Percentiles rank a stretch among this genome's conserved stretches.
Conservation (phyloP, 352 stramenopile species). For the Phytophthora syringae region DNA sequence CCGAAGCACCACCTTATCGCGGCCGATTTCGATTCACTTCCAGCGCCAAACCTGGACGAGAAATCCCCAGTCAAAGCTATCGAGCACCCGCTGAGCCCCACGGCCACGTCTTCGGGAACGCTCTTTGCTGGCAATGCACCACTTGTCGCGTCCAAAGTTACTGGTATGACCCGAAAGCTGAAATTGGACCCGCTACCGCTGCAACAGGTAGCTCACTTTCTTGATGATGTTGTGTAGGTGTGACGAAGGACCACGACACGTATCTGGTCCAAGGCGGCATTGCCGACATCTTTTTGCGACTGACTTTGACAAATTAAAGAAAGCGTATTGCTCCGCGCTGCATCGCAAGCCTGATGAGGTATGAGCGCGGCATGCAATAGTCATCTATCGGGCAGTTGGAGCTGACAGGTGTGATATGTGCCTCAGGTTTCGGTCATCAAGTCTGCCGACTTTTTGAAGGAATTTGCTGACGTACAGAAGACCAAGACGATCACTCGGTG, state of each 20-base stretch:
- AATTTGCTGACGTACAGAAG: slow-evolving; percentile 78
- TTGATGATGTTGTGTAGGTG: slow-evolving; percentile 39
- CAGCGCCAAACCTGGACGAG: slow-evolving; percentile 65
- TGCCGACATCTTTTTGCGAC: slow-evolving; percentile 93
- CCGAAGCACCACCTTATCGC: slow-evolving; percentile 89
- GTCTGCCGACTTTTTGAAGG: slow-evolving; percentile 74
- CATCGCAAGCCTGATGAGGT: slow-evolving; percentile 61
- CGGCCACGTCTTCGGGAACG: slow-evolving; percentile 67
- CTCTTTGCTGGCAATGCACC: slow-evolving; percentile 86
- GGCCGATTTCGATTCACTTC: slow-evolving; percentile 90
- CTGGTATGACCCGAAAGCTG: slow-evolving; percentile 28
- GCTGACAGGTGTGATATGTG: neutral
- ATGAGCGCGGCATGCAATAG: neutral
- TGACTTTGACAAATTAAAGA: slow-evolving; percentile 84
- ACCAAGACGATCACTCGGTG: slow-evolving; percentile 87
- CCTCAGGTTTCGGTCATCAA: slow-evolving; percentile 85
- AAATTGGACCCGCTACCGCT: neutral
- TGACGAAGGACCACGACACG: slow-evolving; percentile 87
- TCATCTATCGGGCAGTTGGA: neutral
- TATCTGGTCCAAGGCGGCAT: slow-evolving; percentile 88
- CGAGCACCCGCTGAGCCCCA: slow-evolving; percentile 69
- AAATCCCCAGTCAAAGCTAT: slow-evolving; percentile 58
- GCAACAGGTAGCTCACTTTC: neutral
- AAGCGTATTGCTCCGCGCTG: slow-evolving; percentile 79
- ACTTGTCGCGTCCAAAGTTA: slow-evolving; percentile 87